Conservation (phyloP, 2,329 filamentous ascomycete species). For the Ambrosiella xylebori region DNA sequence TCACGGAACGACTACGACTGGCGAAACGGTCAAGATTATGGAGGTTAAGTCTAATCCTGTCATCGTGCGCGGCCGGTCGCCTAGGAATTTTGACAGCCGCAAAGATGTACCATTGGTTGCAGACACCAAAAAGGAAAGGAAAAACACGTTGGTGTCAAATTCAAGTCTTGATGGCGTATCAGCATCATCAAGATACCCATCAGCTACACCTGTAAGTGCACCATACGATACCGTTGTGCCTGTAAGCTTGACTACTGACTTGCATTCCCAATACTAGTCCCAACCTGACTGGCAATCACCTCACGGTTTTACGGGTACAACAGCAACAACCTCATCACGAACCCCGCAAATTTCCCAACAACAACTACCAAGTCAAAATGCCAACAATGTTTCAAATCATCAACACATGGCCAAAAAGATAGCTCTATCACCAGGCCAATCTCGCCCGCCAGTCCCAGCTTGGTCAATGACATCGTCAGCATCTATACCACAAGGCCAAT, state of each 20-base stretch:
- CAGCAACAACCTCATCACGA: neutral
- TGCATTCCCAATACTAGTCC: neutral
- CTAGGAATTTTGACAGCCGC: conserved; percentile 80
- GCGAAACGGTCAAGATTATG: conserved; percentile 56
- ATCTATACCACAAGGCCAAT: neutral
- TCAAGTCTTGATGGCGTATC: conserved; percentile 12
- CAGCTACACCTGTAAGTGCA: neutral
- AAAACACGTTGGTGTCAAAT: conserved; percentile 20
- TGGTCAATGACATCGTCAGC: conserved; percentile 23
- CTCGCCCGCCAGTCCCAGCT: conserved; percentile 35
- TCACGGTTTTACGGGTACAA: neutral
- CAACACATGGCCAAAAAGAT: conserved; percentile 8
- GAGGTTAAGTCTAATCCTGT: conserved; percentile 86
- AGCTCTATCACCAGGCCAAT: conserved; percentile 30
- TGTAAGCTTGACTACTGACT: neutral
- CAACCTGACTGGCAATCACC: neutral
- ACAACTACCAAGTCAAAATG: conserved; percentile 1
- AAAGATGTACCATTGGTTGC: conserved; percentile 64
- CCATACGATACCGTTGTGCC: neutral
- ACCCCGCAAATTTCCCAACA: conserved; percentile 6
- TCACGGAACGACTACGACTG: conserved; percentile 51
- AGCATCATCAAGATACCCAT: neutral
- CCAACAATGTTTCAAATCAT: neutral
- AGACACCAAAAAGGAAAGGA: conserved; percentile 31
- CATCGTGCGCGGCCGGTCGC: conserved; percentile 82